phyloP scores from a whole-genome alignment of 257 asterid species.

The Nicotiana undulata region DNA sequence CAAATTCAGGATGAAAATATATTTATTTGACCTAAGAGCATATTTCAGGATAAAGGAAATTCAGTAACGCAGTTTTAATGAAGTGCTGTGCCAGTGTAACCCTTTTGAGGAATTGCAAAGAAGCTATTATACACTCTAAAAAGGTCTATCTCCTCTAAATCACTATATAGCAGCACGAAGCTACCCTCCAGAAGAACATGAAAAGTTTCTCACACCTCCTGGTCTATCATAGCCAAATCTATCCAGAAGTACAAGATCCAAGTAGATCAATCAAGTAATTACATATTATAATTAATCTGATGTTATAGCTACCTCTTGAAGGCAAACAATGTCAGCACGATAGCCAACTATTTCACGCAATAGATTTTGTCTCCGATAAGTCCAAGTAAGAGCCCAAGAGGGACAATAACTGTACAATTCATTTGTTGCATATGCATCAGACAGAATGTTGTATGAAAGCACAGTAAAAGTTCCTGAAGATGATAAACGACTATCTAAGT shows the following conservation, averaged over 20 bases:
- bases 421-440: constrained; percentile 64
- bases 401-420: constrained; percentile 84
- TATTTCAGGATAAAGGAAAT: background rate
- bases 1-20: background rate
- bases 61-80: background rate
- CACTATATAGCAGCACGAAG: background rate
- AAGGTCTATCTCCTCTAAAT: background rate
- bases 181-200: background rate
- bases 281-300: background rate
- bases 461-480: constrained; percentile 82
- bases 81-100: background rate
- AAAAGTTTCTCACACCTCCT: background rate
- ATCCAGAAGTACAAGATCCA: background rate
- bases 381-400: constrained; percentile 98
- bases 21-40: background rate
- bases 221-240: background rate
- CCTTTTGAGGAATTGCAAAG: background rate
- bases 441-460: constrained; percentile 85
- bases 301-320: constrained; percentile 75
- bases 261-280: background rate
- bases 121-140: background rate
- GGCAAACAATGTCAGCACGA: constrained; percentile 87
- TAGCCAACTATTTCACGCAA: constrained; percentile 90
- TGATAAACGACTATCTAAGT: constrained; percentile 43
- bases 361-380: constrained; percentile 88